phyloP scores from a whole-genome alignment of 768 basidiomycete species.

The Phylloporus sp. region DNA sequence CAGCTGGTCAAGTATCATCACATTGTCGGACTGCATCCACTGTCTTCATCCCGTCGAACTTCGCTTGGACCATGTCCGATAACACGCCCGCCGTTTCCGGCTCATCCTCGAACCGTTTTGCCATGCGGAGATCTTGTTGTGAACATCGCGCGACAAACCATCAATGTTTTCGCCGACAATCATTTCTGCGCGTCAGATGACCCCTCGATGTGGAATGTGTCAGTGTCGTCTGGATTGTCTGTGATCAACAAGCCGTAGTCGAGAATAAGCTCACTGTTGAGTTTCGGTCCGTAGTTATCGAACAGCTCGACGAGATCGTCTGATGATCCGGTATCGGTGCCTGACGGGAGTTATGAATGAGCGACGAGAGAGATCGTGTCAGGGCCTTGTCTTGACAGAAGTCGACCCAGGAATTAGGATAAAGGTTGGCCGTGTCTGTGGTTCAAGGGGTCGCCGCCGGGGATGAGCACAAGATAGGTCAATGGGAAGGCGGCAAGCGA shows the following conservation, averaged over 20 bases:
- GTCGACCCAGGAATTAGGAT: conserved; percentile 80
- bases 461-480: conserved; percentile 78
- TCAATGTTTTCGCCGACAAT: conserved; percentile 61
- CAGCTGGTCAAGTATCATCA: conserved; percentile 47
- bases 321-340: background rate
- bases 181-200: conserved; percentile 38
- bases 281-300: conserved; percentile 92
- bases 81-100: conserved; percentile 66
- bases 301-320: conserved; percentile 45
- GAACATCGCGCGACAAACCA: conserved; percentile 58
- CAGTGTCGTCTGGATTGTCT: conserved; percentile 82
- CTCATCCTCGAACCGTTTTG: conserved; percentile 51
- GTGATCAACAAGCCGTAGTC: conserved; percentile 87
- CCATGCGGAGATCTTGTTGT: conserved; percentile 24
- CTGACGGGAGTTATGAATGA: conserved; percentile 34
- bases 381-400: conserved; percentile 32
- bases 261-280: conserved; percentile 85
- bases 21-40: conserved; percentile 15
- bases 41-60: conserved; percentile 49
- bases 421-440: conserved; percentile 78
- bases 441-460: conserved; percentile 84
- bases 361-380: conserved; percentile 55
- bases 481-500: too few relatives aligned
- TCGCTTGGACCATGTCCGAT: conserved; percentile 58
- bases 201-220: conserved; percentile 73